Evolutionary conservation across 441 rosid genomes (phyloP).

Genomic region (Syzygium malaccense): DNA sequence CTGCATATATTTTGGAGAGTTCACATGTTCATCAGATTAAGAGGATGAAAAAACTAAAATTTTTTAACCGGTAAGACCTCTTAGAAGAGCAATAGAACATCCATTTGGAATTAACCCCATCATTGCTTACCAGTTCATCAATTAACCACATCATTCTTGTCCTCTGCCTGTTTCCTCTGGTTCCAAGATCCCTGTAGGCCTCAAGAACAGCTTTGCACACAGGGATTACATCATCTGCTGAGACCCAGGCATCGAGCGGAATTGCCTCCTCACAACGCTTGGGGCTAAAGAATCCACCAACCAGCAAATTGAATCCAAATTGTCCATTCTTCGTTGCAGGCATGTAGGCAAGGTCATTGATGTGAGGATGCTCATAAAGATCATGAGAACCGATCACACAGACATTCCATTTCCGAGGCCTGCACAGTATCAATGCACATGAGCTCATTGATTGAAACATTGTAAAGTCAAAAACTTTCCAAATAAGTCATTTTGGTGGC

Average conservation of each 20-base stretch:
- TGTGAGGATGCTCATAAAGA: slow-evolving; percentile 95
- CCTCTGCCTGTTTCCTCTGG: slow-evolving; percentile 80
- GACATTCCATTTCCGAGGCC: slow-evolving; percentile 97
- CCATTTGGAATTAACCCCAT: not conserved
- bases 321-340: slow-evolving; percentile 72
- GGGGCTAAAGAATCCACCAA: slow-evolving; percentile 92
- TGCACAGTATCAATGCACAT: slow-evolving; percentile 14
- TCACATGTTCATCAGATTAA: not conserved
- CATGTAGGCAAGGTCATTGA: slow-evolving; percentile 93
- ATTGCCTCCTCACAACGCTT: slow-evolving; percentile 81
- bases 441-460: not conserved
- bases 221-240: slow-evolving; percentile 65
- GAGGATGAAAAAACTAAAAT: not conserved
- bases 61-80: not conserved
- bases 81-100: not conserved
- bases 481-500: not conserved
- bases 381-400: slow-evolving; percentile 94
- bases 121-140: slow-evolving; percentile 73
- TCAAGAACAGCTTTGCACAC: slow-evolving; percentile 73
- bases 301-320: slow-evolving; percentile 83
- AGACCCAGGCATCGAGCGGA: slow-evolving; percentile 94
- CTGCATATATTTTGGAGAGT: slow-evolving; percentile 26
- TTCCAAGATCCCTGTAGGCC: slow-evolving; percentile 86
- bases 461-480: not conserved
- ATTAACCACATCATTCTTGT: slow-evolving; percentile 99